phyloP scores from a whole-genome alignment of 2,329 filamentous ascomycete genomes.

The Ascochyta rabiei region DNA sequence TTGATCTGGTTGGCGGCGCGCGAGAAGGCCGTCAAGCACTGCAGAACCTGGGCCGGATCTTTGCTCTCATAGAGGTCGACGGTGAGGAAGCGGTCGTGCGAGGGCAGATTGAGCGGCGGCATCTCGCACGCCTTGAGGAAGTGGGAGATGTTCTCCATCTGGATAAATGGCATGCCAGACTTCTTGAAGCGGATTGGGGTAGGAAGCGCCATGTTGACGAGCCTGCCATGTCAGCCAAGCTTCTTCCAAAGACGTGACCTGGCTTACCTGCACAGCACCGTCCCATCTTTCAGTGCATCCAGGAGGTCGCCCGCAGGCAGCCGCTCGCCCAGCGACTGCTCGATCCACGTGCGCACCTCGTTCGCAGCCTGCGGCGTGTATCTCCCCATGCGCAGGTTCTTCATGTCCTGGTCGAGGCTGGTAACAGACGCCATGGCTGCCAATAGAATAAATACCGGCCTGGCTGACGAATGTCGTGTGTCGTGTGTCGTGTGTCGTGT shows the following conservation, averaged over 20 bases:
- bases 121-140: constrained; percentile 88
- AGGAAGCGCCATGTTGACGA: constrained; percentile 80
- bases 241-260: no score
- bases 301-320: constrained; percentile 78
- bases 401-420: constrained; percentile 93
- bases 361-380: constrained; percentile 91
- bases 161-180: constrained; percentile 95
- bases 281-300: constrained; percentile 86
- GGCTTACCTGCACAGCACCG: constrained; percentile 83
- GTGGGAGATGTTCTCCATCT: constrained; percentile 99
- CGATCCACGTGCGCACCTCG: constrained; percentile 85
- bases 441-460: neutral
- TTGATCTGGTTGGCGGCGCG: constrained; percentile 78
- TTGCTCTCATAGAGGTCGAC: constrained; percentile 96
- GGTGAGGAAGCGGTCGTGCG: constrained; percentile 95
- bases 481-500: constrained; percentile 16
- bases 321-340: constrained; percentile 75
- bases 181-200: constrained; percentile 87
- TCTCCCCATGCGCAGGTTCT: constrained; percentile 87
- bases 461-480: neutral
- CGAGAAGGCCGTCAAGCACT: constrained; percentile 91
- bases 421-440: constrained; percentile 84
- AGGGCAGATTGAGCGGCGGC: constrained; percentile 82
- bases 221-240: constrained; percentile 55
- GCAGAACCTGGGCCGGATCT: constrained; percentile 92